Evolutionary conservation across 371 early-diverging fungal genomes (phyloP), one percentile per base, ranked within the genome.

Genomic region (Batrachochytrium dendrobatidis): DNA sequence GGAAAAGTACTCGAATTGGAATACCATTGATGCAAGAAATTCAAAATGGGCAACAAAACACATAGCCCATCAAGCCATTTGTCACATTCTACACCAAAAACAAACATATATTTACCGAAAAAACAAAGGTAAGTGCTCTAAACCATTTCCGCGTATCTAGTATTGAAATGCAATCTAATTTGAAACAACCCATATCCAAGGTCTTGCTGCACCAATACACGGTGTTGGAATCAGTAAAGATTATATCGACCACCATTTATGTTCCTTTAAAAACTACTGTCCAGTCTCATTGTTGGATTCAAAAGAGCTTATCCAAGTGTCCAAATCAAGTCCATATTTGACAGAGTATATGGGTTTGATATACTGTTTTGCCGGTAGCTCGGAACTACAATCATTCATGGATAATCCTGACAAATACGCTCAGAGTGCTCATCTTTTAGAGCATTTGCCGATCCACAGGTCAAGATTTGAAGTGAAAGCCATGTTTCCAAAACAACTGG

Each of bases 11-110:
- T 61, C 55, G 31, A 75, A 72, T 56, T 73, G 75, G 72, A 31
- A 56, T 1, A 44, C 30, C 5, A 18, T 73, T 1, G 71, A 72
- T 56, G 74, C 63, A 2, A 48, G 50, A 2, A 55, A 56, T 28
- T 71, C 71, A 0, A 76, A 74, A 52, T 79, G 80, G 80, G 60
- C 71, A 15, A 28, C 72, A 1, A 73, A 71, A 43, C 48, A 58
- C n/a, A 39, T 29, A 1, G n/a, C 66, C 2, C 32, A 26, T 22
- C 20, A 24, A 28, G 25, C 46, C 20, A 30, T 72, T 0, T 65
- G 67, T 22, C 58, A 45, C 17, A 63, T 30, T 8, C 56, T 71
- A 2, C 54, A n/a, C n/a, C 28, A 69, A 17, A 62, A 71, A 48
- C 76, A 74, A 51, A 64, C 52, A 26, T 80, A 77, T 50, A 39